Conservation (phyloP, 305 asterid genomes). For the Rubia peregrina region DNA sequence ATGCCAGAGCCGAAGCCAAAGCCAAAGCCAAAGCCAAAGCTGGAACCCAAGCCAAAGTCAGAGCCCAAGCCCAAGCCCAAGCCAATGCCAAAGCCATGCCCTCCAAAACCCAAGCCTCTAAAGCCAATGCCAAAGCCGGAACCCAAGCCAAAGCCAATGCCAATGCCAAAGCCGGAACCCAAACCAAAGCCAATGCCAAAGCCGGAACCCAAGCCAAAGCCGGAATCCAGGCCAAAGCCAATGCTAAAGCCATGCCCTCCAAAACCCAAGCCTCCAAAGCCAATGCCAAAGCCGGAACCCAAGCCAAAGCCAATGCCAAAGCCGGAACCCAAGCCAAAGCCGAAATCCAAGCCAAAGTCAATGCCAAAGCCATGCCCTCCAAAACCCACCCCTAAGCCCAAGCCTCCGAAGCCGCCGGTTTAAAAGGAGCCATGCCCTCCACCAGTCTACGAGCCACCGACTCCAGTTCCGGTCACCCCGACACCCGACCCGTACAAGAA, state of each 20-base stretch:
- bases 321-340: not conserved
- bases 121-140: not conserved
- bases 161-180: not conserved
- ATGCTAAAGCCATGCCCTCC: too few species aligned
- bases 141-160: slow-evolving; percentile 6
- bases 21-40: slow-evolving; percentile 13
- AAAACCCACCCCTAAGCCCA: too few species aligned
- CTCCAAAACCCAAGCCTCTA: not conserved
- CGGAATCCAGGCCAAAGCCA: too few species aligned
- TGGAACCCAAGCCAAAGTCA: slow-evolving; percentile 5
- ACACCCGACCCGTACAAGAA: not conserved
- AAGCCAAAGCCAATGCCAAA: not conserved
- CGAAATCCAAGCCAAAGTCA: slow-evolving; percentile 11
- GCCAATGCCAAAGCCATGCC: too few species aligned
- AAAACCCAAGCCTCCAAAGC: too few species aligned
- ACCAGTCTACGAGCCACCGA: slow-evolving; percentile 8
- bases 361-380: not conserved
- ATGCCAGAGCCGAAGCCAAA: not conserved
- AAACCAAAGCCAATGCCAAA: slow-evolving; percentile 12
- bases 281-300: not conserved
- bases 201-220: slow-evolving; percentile 10
- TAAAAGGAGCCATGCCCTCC: slow-evolving; percentile 20
- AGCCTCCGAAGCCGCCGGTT: slow-evolving; percentile 22
- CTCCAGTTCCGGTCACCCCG: not conserved
- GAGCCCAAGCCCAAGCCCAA: too few species aligned